Percentiles rank a stretch among this genome's conserved stretches.
Conservation (phyloP, 169 alveolate genomes). For the Neospora caninum region DNA sequence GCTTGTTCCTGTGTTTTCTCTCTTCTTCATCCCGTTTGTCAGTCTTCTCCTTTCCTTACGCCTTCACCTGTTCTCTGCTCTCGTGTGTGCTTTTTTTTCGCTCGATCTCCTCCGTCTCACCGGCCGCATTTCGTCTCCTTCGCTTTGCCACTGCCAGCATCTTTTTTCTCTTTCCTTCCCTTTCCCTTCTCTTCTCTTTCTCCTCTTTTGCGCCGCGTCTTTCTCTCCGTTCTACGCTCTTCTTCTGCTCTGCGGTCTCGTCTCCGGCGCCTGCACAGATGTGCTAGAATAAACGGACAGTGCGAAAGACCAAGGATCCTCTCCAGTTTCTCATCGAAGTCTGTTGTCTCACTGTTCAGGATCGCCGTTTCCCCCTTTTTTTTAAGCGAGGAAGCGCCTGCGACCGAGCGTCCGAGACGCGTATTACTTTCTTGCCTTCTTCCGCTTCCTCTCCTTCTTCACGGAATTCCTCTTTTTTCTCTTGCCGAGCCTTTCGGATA, state of each 20-base stretch:
- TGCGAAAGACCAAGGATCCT: too few species aligned
- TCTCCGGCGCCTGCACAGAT: too few species aligned
- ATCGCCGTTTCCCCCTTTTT: not conserved
- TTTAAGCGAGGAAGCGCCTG: not conserved
- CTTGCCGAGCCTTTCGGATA: not conserved
- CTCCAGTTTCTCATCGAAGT: not conserved
- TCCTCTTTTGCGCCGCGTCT: not conserved
- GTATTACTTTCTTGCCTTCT: not conserved
- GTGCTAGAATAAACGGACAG: not conserved
- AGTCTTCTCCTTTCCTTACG: not conserved
- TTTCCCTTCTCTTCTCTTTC: not conserved
- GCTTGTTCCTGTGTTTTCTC: not conserved
- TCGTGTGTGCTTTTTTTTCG: not conserved
- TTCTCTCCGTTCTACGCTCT: not conserved
- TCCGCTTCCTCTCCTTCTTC: not conserved
- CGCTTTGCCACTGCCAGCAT: not conserved
- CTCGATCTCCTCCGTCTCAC: not conserved
- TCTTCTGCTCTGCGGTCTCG: too few species aligned
- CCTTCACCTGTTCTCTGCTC: not conserved
- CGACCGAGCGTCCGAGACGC: too few species aligned
- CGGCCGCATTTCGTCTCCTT: not conserved
- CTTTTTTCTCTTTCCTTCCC: not conserved
- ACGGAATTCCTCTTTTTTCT: not conserved
- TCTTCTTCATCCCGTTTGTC: not conserved
- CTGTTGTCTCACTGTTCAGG: not conserved